Evolutionary conservation across 208 protist genomes (phyloP), one percentile per base, ranked within the genome.

Genomic region (Wallacemonas rigidus): DNA sequence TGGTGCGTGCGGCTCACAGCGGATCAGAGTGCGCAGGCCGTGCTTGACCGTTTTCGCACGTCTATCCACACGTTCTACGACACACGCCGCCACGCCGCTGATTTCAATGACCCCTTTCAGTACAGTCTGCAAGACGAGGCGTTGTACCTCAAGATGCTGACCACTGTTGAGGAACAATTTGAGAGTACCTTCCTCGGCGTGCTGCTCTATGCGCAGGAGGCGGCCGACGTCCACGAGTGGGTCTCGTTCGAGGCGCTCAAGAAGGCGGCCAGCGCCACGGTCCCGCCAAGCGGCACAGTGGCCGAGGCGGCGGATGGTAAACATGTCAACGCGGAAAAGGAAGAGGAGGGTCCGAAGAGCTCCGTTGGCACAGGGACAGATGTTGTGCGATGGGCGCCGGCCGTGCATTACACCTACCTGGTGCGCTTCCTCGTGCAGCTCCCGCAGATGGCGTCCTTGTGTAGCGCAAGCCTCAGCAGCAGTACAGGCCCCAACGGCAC

Each of bases 361-460:
- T 26, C 26, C 26, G 26, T 26, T 26, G 26, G 26, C 26, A 0
- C 26, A 26, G 26, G 6, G 17, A 43, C 9, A n/a, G 15, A 26
- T 63, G 44, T 36, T n/a, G 4, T 48, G 58, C 12, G 45, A 61
- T 48, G 50, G 82, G 80, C 76, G 47, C 73, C 40, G 69, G 69
- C 68, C 51, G 77, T 68, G 2, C 92, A 97, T 69, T 85, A 89
- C 57, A 77, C 76, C 11, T 95, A 95, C 68, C 78, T 97, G 12
- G 83, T 94, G 6, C 89, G 92, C 7, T 86, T 97, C 43, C 85
- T 95, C 44, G 80, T 89, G 39, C 92, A 97, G 44, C 85, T 92
- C 56, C 92, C 92, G 43, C 92, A 97, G 75, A 69, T 97, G 5
- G 80, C 87, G 36, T 77, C 83, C 26, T 70, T 97, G 47, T 85